Evolutionary conservation across 495 filamentous ascomycete species (phyloP).

Genomic region (Podospora didyma): DNA sequence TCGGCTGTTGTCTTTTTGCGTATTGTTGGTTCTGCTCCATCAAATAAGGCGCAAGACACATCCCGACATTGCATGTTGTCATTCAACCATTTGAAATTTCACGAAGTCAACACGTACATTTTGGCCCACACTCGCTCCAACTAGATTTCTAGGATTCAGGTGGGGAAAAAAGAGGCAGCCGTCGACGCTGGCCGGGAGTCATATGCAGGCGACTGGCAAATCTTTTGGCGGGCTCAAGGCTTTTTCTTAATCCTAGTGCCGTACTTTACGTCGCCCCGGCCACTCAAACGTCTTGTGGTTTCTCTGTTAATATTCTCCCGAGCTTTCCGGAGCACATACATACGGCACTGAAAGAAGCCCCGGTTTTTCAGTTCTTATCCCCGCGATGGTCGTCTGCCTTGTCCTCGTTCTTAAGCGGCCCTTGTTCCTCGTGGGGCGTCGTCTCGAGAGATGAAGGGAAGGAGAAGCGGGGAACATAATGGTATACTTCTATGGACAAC

Average conservation of each 20-base stretch:
- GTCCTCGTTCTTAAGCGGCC: too few relatives aligned
- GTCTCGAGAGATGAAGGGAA: too few relatives aligned
- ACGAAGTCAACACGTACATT: not conserved
- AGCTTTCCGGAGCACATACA: not conserved
- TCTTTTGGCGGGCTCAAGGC: not conserved
- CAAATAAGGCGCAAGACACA: not conserved
- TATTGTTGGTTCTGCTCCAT: not conserved
- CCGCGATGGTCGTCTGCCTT: too few relatives aligned
- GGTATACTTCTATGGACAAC: slow-evolving; percentile 26
- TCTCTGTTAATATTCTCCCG: not conserved
- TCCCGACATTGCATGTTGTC: too few relatives aligned
- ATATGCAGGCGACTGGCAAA: not conserved
- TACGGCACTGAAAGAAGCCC: too few relatives aligned
- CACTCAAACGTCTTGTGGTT: not conserved
- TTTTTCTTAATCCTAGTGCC: not conserved
- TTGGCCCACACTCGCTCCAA: not conserved
- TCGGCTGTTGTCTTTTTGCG: not conserved
- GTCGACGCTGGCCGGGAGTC: not conserved
- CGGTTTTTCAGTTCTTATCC: too few relatives aligned
- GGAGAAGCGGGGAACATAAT: too few relatives aligned
- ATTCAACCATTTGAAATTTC: not conserved
- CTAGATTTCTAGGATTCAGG: slow-evolving; percentile 3
- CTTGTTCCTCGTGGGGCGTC: too few relatives aligned
- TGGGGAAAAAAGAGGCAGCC: not conserved
- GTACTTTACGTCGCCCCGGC: not conserved